A percentile compares a stretch with the other conserved stretches of the same genome.
phyloP scores from a whole-genome alignment of 1,284 basidiomycete genomes.

The Puccinia polysora region DNA sequence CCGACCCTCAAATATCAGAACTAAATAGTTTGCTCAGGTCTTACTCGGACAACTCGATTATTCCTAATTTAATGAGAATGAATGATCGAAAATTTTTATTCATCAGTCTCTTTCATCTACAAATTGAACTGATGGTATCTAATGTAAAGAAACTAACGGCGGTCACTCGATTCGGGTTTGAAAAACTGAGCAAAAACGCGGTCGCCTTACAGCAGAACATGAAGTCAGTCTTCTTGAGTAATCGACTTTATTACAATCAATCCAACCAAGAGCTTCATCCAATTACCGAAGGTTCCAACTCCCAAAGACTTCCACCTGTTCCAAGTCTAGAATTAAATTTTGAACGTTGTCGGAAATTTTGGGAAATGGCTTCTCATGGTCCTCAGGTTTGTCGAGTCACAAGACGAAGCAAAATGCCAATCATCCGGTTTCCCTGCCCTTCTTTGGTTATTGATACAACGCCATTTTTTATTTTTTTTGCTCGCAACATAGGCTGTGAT shows the following conservation, averaged over 20 bases:
- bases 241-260: slow-evolving; percentile 46
- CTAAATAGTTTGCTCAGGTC: slow-evolving; percentile 75
- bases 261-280: neutral
- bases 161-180: slow-evolving; percentile 72
- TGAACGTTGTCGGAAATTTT: slow-evolving; percentile 71
- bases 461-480: neutral
- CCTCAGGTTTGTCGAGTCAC: slow-evolving; percentile 38
- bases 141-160: slow-evolving; percentile 68
- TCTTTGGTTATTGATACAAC: neutral
- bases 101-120: slow-evolving; percentile 74
- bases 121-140: slow-evolving; percentile 75
- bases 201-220: slow-evolving; percentile 87
- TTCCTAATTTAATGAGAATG: slow-evolving; percentile 60
- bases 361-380: slow-evolving; percentile 58
- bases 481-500: slow-evolving; percentile 32
- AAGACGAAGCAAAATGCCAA: too few species aligned
- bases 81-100: slow-evolving; percentile 61
- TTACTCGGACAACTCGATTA: slow-evolving; percentile 66
- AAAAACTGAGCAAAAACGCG: slow-evolving; percentile 85
- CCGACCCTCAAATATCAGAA: slow-evolving; percentile 82
- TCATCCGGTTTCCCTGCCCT: neutral
- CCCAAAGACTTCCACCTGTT: too few species aligned
- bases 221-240: slow-evolving; percentile 61
- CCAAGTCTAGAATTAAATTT: slow-evolving; percentile 61
- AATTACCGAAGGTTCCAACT: too few species aligned